Evolutionary conservation across 192 early-diverging fungal genomes (phyloP).

Genomic region (Gaertneriomyces semiglobifer): DNA sequence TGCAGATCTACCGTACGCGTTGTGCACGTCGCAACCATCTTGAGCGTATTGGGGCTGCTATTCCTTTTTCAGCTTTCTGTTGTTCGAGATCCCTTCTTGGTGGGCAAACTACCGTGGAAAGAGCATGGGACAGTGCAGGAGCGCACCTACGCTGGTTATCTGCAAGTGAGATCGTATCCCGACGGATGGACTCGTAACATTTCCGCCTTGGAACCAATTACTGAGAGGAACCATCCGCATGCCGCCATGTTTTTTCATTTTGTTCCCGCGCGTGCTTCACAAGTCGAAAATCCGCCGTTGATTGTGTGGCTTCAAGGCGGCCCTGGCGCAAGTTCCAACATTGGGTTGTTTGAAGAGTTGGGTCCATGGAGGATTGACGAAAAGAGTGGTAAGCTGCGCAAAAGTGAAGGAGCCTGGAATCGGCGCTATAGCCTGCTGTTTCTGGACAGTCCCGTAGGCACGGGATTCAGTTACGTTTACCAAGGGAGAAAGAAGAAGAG

Average conservation of each 20-base stretch:
- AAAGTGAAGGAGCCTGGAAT: slow-evolving; percentile 61
- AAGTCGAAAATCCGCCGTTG: slow-evolving; percentile 60
- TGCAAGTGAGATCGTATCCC: too few species aligned
- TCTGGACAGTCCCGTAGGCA: slow-evolving; percentile 82
- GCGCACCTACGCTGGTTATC: too few species aligned
- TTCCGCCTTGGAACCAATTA: too few species aligned
- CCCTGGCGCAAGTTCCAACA: slow-evolving; percentile 76
- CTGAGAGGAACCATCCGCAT: too few species aligned
- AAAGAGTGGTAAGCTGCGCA: slow-evolving; percentile 45
- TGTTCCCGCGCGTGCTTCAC: slow-evolving; percentile 68
- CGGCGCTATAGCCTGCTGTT: slow-evolving; percentile 70
- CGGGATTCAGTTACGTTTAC: slow-evolving; percentile 50
- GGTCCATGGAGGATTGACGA: slow-evolving; percentile 65
- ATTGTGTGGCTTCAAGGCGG: slow-evolving; percentile 81
- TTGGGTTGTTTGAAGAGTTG: slow-evolving; percentile 71
- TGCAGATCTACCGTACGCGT: too few species aligned
- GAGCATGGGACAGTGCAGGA: too few species aligned
- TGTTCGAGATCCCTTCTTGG: too few species aligned
- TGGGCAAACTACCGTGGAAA: too few species aligned
- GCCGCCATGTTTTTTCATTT: slow-evolving; percentile 63
- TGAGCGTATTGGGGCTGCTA: too few species aligned
- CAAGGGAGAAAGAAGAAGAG: background rate
- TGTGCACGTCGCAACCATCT: too few species aligned
- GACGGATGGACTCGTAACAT: too few species aligned
- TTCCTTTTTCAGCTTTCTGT: too few species aligned